Base-by-base conservation (phyloP, 2,329 filamentous ascomycete genomes). In the Curvularia spicifera region DNA sequence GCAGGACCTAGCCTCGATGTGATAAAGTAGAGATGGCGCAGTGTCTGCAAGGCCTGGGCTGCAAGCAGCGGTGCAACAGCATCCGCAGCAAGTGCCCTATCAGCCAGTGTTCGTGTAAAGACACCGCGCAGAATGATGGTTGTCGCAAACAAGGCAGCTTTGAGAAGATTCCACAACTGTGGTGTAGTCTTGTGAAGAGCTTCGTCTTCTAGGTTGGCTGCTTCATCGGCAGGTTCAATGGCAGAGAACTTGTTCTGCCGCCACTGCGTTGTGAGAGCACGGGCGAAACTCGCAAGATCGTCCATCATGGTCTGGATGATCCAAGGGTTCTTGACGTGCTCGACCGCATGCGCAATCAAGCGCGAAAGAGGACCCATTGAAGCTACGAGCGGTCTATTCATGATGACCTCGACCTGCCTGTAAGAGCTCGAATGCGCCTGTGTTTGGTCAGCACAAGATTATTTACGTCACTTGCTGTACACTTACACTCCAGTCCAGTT, bases 1-100 rank as follows among this genome's bases (percentile, higher is more conserved):
- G 85, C 86, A 55, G 89, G 87, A 20, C 89, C 89, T 54, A 91
- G 84, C 39, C 91, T 85, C 13, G 87, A 88, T 0, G 91, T 91
- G 61, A 97, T 87, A 74, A 97, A 97, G 76, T 88, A 91, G 20
- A 96, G 79, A 68, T 91, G 89, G 28, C 91, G 87, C 10, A 97
- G 84, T 12, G 86, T 87, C 60, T 89, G 87, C 15, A 97, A 82
- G 1, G 88, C 86, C 72, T 90, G 90, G 45, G 86, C 81, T 5
- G 91, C 91, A 15, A 95, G 79, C 13, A 81, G 79, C 0, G 90
- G 87, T 1, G 89, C 90, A 57, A 81, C 83, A 79, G 77, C 76
- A 64, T 85, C 80, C 54, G 80, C 77, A 35, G 86, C 84, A 4
- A 90, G 79, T 33, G 77, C 71, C 8, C 71, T 72, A 65, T 90